Base-by-base conservation (phyloP, 2,329 filamentous ascomycete genomes). In the Claviceps arundinis region DNA sequence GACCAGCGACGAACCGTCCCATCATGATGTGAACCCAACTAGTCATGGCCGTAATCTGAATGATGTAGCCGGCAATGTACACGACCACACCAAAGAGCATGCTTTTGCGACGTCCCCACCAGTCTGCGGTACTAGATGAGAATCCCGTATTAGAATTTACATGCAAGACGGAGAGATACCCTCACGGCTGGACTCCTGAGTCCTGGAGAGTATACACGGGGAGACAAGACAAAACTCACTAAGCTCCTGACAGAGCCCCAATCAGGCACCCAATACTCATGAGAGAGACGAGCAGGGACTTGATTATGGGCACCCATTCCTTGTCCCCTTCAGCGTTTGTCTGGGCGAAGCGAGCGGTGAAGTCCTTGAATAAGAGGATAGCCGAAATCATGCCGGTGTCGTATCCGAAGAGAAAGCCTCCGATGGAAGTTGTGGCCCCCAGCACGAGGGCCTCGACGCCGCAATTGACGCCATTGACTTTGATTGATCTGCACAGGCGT, bases 11-110 rank as follows among this genome's bases (percentile, higher is more conserved):
- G 68, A 81, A 81, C 55, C 84, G 74, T 37, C 82, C 84, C 56
- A 82, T 71, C 64, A 78, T 80, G 56, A 85, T 68, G 61, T 85
- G 82, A 57, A 82, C 75, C 83, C 83, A 87, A 42, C 68, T 70
- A 22, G 69, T 59, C 50, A 68, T 67, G 4, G 80, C 76, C 0
- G 81, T 73, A 59, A 87, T 80, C 62, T 87, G 82, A 41, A 86
- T 73, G 52, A 83, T 70, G 58, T 83, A 81, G 57, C 84, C 84
- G 52, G 84, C 62, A 56, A 76, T 74, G 67, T 82, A 84, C 52
- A 85, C 64, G 40, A 75, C 60, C 38, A 76, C 73, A 63, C 71
- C 72, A 51, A 77, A 70, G 16, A 70, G 71, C 61, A 82, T 68
- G 57, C 75, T 76, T 58, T 73, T 72, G 51, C 77, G 73, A 19